Base-by-base conservation (phyloP, 306 rosid species). In the Dicorynia guianensis region DNA sequence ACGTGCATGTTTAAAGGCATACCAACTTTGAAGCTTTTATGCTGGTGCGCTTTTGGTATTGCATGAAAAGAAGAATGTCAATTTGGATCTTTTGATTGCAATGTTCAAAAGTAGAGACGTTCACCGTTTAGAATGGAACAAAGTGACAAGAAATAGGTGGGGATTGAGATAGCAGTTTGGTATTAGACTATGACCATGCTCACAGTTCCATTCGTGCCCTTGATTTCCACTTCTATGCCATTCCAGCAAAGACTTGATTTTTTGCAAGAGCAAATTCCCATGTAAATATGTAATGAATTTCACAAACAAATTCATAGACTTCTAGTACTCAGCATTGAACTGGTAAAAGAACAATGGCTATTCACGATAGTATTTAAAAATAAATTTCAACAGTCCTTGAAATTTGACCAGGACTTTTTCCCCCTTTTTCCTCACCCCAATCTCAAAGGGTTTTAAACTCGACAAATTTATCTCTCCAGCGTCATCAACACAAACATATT, bases 41-140 rank as follows among this genome's bases (percentile, higher is more conserved):
- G 63, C 54, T 79, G 76, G 79, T 74, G 67, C 49, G 62, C 76
- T 66, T 75, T 85, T 63, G 30, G 79, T 58, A 69, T 43, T 77
- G 81, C 83, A 67, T 85, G 60, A 85, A 85, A 85, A 85, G 86
- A 85, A 85, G 69, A 74, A 81, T 72, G 63, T 56, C 10, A 42
- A n/a, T 79, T 77, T 63, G 63, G 19, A 49, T 34, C 56, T 47
- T 63, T 80, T 55, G 71, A 49, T 63, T 34, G 48, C 52, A 77
- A 44, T 40, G 74, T 76, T 40, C 52, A 65, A 79, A 81, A 81
- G 57, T 30, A 57, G 58, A 81, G 63, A 78, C 54, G 72, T 59
- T 81, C 61, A 70, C 74, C 79, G 39, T 64, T 78, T 66, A 59
- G 86, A 63, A 75, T 67, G 79, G 75, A 85, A 62, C 69, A 76